phyloP scores from a whole-genome alignment of 306 rosid genomes.

The Fragaria vesca region DNA sequence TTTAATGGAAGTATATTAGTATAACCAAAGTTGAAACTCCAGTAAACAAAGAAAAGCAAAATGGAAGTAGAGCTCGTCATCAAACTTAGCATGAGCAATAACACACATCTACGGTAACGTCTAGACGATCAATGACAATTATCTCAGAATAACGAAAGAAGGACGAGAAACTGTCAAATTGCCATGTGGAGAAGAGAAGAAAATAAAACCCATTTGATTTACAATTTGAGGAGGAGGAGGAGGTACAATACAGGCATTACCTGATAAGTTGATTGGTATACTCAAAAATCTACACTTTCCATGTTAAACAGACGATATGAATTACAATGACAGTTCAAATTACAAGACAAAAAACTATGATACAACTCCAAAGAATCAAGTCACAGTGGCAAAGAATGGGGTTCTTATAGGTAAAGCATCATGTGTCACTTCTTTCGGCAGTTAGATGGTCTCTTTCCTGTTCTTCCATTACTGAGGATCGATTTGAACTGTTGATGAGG shows the following conservation, averaged over 20 bases:
- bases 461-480: conserved; percentile 42
- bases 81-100: not conserved
- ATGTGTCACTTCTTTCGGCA: conserved; percentile 13
- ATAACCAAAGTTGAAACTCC: not conserved
- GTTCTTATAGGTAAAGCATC: conserved; percentile 1
- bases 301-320: not conserved
- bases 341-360: conserved; percentile 38
- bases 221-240: not conserved
- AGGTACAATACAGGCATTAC: conserved; percentile 5
- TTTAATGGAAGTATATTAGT: too few relatives aligned
- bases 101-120: too few relatives aligned
- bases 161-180: not conserved
- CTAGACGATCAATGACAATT: too few relatives aligned
- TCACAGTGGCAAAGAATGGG: conserved; percentile 17
- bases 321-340: conserved; percentile 17
- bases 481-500: conserved; percentile 33
- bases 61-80: not conserved
- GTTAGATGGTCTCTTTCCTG: conserved; percentile 14
- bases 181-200: not conserved
- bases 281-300: conserved; percentile 7
- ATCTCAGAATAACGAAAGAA: not conserved
- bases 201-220: not conserved
- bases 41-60: not conserved
- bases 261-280: not conserved
- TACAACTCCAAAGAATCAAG: conserved; percentile 40